phyloP scores from a whole-genome alignment of 345 rosid genomes.

The Eucalyptus sideroxylon region DNA sequence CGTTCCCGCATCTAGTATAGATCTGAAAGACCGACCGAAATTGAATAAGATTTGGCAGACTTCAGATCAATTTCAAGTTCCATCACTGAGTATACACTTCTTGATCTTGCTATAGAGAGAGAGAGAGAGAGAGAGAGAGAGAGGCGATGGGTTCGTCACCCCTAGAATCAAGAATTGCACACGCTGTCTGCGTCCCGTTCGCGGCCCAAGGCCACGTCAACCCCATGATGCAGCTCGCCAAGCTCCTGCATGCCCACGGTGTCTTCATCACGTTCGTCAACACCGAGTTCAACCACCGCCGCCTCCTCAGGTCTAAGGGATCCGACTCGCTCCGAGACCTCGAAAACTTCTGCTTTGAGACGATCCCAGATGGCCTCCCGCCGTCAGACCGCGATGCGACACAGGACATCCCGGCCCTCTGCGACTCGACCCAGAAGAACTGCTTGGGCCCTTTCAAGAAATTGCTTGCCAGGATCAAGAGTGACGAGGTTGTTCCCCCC shows the following conservation, averaged over 20 bases:
- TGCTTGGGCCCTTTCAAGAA: conserved; percentile 7
- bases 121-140: background rate
- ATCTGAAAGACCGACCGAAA: background rate
- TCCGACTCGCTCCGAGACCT: background rate
- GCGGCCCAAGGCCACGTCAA: conserved; percentile 30
- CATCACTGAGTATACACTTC: background rate
- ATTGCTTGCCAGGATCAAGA: conserved; percentile 1
- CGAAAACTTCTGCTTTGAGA: conserved; percentile 1
- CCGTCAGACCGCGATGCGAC: background rate
- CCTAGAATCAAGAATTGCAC: background rate
- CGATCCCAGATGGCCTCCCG: conserved; percentile 17
- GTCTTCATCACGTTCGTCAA: conserved; percentile 24
- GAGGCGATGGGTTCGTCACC: background rate
- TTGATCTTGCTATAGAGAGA: background rate
- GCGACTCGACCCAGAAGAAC: background rate
- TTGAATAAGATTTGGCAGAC: background rate
- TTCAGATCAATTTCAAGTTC: background rate
- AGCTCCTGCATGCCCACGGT: conserved; percentile 18
- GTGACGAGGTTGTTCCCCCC: background rate
- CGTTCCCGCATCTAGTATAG: too few species aligned
- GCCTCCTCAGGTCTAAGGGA: conserved; percentile 4
- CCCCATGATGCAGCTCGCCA: conserved; percentile 26
- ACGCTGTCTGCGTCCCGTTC: conserved; percentile 18
- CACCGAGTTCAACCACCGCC: conserved; percentile 13
- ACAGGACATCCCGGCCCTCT: background rate